These are phyloP conservation scores for Ramaria sp. DNA, from an alignment of 768 basidiomycete genomes.

Conservation along the genomic window DNA sequence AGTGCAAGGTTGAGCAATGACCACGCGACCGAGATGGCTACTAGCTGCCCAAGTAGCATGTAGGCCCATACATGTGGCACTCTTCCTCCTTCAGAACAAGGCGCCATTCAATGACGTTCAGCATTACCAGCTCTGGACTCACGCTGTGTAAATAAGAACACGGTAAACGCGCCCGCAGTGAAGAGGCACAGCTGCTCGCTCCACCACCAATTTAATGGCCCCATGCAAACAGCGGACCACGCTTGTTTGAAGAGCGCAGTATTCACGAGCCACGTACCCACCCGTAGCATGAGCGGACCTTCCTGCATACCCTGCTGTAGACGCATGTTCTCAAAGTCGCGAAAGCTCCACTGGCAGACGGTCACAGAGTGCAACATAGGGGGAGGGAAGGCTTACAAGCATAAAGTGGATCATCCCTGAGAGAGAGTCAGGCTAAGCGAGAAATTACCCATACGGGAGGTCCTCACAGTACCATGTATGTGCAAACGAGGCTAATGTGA, in stretches of 20 bases:
- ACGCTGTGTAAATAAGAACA: slow-evolving; percentile 45
- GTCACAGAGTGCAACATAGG: not conserved
- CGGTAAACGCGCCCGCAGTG: slow-evolving; percentile 47
- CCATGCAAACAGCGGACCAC: slow-evolving; percentile 33
- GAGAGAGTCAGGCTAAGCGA: not conserved
- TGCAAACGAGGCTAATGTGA: slow-evolving; percentile 27
- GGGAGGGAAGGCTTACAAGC: slow-evolving; percentile 19
- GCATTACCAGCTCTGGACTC: slow-evolving; percentile 9
- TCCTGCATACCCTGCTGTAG: not conserved
- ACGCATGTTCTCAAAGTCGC: slow-evolving; percentile 26
- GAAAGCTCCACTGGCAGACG: slow-evolving; percentile 43
- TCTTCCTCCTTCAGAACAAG: slow-evolving; percentile 23
- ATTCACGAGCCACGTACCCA: slow-evolving; percentile 42
- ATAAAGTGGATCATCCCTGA: slow-evolving; percentile 39
- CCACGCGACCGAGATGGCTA: slow-evolving; percentile 58
- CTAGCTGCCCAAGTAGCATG: slow-evolving; percentile 63
- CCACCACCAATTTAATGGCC: slow-evolving; percentile 57
- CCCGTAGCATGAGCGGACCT: slow-evolving; percentile 17
- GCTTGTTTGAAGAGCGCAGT: slow-evolving; percentile 56
- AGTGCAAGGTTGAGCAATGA: slow-evolving; percentile 52
- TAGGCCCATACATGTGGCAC: slow-evolving; percentile 52
- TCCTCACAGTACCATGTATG: slow-evolving; percentile 44
- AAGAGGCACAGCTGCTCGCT: slow-evolving; percentile 53
- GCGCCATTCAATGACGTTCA: slow-evolving; percentile 4
- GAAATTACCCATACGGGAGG: not conserved